Percentiles rank a stretch among this genome's conserved stretches.
phyloP scores from a whole-genome alignment of 176 grass and related monocot genomes.

The Neostapfia colusana region DNA sequence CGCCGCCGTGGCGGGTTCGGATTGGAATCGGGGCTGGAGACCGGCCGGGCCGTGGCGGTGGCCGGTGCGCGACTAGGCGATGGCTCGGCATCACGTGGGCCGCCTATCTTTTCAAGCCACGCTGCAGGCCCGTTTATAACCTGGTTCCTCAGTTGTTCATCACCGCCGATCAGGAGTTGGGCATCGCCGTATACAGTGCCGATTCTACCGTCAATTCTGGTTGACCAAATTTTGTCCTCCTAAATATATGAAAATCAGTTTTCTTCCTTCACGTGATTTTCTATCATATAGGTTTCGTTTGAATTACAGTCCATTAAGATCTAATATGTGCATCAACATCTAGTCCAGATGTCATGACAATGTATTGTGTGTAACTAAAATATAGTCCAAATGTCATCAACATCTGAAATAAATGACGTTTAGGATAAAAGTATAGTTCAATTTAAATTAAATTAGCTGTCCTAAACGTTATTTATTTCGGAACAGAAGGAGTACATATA shows the following conservation, averaged over 20 bases:
- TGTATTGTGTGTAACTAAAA: too few relatives aligned
- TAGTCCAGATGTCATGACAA: too few relatives aligned
- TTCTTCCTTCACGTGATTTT: background rate
- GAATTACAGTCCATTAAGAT: too few relatives aligned
- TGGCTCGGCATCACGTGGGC: background rate
- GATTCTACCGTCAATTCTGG: background rate
- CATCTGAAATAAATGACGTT: too few relatives aligned
- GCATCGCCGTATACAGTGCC: background rate
- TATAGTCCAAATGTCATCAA: too few relatives aligned
- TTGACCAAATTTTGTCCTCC: background rate
- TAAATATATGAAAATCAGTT: background rate
- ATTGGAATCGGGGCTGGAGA: background rate
- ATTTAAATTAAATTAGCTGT: too few relatives aligned
- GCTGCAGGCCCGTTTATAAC: too few relatives aligned
- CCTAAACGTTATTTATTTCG: too few relatives aligned
- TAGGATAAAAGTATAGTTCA: too few relatives aligned
- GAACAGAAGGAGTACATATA: too few relatives aligned
- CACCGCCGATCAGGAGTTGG: background rate
- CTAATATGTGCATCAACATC: too few relatives aligned
- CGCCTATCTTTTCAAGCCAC: background rate
- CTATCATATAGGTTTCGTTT: background rate
- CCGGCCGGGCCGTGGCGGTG: background rate
- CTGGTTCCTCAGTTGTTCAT: too few relatives aligned
- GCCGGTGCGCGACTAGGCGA: background rate
- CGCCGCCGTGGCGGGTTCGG: slow-evolving; percentile 1